A percentile compares a stretch with the other conserved stretches of the same genome.
These are phyloP conservation scores for Trichophyton mentagrophytes DNA, from an alignment of 2,329 filamentous ascomycete species.

Conservation along the genomic window DNA sequence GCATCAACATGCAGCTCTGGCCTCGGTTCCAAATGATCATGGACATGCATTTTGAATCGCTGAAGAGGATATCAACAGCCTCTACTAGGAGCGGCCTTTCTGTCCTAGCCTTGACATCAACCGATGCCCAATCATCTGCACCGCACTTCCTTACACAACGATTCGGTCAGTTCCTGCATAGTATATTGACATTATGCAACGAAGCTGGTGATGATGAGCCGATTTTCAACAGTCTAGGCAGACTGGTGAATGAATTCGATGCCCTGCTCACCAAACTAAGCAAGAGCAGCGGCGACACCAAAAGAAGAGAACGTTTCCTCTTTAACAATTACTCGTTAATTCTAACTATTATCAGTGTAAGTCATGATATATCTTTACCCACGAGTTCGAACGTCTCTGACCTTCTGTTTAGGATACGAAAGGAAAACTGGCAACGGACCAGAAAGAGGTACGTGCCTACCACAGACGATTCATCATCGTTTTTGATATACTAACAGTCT, in stretches of 20 bases:
- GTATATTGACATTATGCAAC: constrained; percentile 68
- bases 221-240: constrained; percentile 63
- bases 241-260: constrained; percentile 71
- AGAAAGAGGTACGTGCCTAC: constrained; percentile 40
- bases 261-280: constrained; percentile 66
- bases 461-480: background rate
- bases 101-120: constrained; percentile 42
- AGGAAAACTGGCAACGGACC: constrained; percentile 48
- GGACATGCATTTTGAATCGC: constrained; percentile 80
- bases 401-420: constrained; percentile 28
- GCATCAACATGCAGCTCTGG: constrained; percentile 91
- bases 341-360: constrained; percentile 72
- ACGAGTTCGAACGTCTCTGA: background rate
- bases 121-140: constrained; percentile 42
- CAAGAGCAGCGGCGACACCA: constrained; percentile 60
- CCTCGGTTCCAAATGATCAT: constrained; percentile 88
- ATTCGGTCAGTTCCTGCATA: constrained; percentile 86
- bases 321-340: constrained; percentile 94
- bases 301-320: constrained; percentile 75
- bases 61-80: constrained; percentile 46
- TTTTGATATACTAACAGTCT: constrained; percentile 10
- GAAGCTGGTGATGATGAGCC: constrained; percentile 92
- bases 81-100: constrained; percentile 39
- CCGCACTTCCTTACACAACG: constrained; percentile 86
- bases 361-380: constrained; percentile 14